These are phyloP conservation scores for Trichosanthes cucumerina DNA, from an alignment of 306 rosid genomes.

Conservation along the genomic window DNA sequence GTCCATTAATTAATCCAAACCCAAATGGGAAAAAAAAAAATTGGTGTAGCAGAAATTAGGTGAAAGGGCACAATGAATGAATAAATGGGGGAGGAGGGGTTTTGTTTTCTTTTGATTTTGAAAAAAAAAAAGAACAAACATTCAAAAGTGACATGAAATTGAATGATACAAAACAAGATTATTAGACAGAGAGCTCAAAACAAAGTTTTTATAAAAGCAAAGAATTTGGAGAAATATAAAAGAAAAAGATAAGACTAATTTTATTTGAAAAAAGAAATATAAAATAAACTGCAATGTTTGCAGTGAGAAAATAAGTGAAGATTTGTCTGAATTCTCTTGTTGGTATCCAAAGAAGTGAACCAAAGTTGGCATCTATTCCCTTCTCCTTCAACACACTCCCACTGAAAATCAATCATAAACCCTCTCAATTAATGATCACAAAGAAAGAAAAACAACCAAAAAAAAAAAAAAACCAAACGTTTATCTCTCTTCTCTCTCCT, in stretches of 20 bases:
- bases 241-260: background rate
- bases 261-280: slow-evolving; percentile 8
- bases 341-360: slow-evolving; percentile 21
- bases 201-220: background rate
- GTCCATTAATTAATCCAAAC: background rate
- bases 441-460: background rate
- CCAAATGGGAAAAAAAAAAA: background rate
- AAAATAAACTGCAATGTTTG: slow-evolving; percentile 2
- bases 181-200: background rate
- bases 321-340: slow-evolving; percentile 32
- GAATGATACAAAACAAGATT: background rate
- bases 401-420: background rate
- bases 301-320: slow-evolving; percentile 7
- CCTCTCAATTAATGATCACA: background rate
- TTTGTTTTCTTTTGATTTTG: background rate
- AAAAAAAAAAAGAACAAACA: background rate
- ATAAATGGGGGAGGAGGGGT: background rate
- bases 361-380: slow-evolving; percentile 13
- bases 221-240: background rate
- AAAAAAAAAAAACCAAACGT: background rate
- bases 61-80: background rate
- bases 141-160: background rate
- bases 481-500: background rate
- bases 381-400: slow-evolving; percentile 6
- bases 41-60: background rate